A percentile compares a stretch with the other conserved stretches of the same genome.
Conservation (phyloP, 371 early-diverging fungal genomes). For the Saksenaea vasiformis region DNA sequence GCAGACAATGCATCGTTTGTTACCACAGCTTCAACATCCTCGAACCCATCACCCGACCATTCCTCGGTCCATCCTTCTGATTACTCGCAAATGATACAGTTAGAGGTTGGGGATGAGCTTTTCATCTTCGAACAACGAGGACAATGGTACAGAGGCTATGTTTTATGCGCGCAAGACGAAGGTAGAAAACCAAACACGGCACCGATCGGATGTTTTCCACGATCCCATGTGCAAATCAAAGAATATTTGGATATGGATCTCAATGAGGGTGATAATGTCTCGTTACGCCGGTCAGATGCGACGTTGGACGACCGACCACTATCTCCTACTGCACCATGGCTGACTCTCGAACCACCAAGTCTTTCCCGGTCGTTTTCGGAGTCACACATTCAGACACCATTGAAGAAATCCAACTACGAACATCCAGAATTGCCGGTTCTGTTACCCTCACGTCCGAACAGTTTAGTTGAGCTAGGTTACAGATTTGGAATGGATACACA, state of each 20-base stretch:
- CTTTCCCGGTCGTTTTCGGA: slow-evolving; percentile 36
- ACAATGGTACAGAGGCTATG: slow-evolving; percentile 72
- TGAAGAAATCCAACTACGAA: neutral
- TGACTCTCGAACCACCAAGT: slow-evolving; percentile 7
- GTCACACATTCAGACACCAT: slow-evolving; percentile 21
- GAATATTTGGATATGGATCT: slow-evolving; percentile 45
- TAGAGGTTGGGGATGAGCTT: slow-evolving; percentile 62
- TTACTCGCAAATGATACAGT: slow-evolving; percentile 34
- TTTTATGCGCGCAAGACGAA: slow-evolving; percentile 47
- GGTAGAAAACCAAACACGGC: slow-evolving; percentile 46
- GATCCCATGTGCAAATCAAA: slow-evolving; percentile 58
- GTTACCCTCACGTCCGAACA: neutral
- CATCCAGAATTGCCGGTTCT: neutral
- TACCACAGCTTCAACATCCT: slow-evolving; percentile 25
- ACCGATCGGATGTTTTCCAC: slow-evolving; percentile 66
- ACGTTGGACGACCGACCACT: neutral
- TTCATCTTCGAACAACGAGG: slow-evolving; percentile 57
- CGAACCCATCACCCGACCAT: slow-evolving; percentile 23
- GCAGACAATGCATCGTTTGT: slow-evolving; percentile 36
- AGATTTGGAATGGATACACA: neutral
- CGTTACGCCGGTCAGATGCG: slow-evolving; percentile 1
- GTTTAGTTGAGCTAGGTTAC: slow-evolving; percentile 1
- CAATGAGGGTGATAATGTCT: slow-evolving; percentile 3
- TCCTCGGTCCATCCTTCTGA: slow-evolving; percentile 30
- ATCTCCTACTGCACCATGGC: slow-evolving; percentile 2